Conservation (phyloP, 2,329 filamentous ascomycete genomes). For the Pyrenophora seminiperda region DNA sequence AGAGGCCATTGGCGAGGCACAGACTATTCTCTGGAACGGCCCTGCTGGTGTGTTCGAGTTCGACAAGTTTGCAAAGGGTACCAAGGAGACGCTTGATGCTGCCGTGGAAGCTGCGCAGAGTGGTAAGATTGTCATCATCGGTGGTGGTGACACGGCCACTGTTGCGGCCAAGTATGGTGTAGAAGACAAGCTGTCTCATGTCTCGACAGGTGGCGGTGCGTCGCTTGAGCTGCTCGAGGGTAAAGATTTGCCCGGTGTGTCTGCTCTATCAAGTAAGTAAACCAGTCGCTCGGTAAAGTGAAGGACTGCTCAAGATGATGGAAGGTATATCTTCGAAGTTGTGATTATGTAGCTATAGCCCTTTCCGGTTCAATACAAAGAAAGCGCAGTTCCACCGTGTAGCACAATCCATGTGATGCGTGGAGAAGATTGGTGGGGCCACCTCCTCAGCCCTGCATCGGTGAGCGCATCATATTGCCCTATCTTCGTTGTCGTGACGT, state of each 20-base stretch:
- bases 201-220: constrained; percentile 94
- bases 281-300: constrained; percentile 26
- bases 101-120: constrained; percentile 78
- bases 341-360: constrained; percentile 42
- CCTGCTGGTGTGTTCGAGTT: constrained; percentile 98
- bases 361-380: constrained; percentile 28
- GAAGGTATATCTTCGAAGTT: constrained; percentile 44
- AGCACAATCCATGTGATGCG: constrained; percentile 2
- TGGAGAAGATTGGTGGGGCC: not conserved
- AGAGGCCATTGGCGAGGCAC: constrained; percentile 80
- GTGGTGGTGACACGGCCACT: constrained; percentile 96
- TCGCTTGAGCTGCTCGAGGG: constrained; percentile 96
- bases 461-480: not conserved
- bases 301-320: constrained; percentile 32
- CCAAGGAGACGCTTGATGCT: constrained; percentile 88
- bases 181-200: constrained; percentile 97
- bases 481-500: not conserved
- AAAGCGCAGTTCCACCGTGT: constrained; percentile 14
- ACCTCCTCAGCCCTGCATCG: not conserved
- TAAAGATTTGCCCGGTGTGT: constrained; percentile 94
- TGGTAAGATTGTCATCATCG: constrained; percentile 97
- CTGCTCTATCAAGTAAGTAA: constrained; percentile 81
- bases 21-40: constrained; percentile 99
- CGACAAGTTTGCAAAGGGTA: constrained; percentile 89
- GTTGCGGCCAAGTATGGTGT: constrained; percentile 96